Percentiles rank a stretch among this genome's conserved stretches.
These are phyloP conservation scores for Flammula alnicola DNA, from an alignment of 1,284 basidiomycete species.

Conservation along the genomic window DNA sequence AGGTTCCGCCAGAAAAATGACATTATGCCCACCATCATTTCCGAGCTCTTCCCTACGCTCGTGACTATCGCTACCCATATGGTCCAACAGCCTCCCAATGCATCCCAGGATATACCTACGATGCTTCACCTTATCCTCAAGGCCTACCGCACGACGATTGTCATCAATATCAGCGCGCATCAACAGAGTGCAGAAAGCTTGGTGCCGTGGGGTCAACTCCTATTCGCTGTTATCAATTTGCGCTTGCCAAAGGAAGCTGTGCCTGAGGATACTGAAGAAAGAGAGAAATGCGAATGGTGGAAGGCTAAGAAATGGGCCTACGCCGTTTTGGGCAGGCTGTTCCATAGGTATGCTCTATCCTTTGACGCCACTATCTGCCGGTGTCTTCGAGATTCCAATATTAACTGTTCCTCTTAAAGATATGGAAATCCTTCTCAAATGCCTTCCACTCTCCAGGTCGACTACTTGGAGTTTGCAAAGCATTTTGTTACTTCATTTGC, in stretches of 20 bases:
- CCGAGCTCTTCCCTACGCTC: constrained; percentile 72
- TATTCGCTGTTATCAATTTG: constrained; percentile 78
- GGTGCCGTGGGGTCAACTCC: constrained; percentile 84
- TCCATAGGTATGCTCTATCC: constrained; percentile 61
- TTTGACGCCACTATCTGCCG: too few species aligned
- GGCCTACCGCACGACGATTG: constrained; percentile 80
- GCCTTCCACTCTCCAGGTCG: constrained; percentile 67
- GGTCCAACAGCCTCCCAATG: constrained; percentile 60
- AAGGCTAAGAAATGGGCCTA: constrained; percentile 91
- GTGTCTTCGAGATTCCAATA: neutral
- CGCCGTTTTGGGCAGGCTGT: constrained; percentile 71
- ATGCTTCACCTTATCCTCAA: constrained; percentile 85
- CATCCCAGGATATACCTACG: constrained; percentile 70
- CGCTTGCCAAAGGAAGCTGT: constrained; percentile 67
- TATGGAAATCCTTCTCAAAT: constrained; percentile 88
- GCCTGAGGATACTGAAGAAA: constrained; percentile 73
- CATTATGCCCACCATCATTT: constrained; percentile 61
- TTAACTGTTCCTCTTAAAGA: constrained; percentile 37
- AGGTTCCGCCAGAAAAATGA: constrained; percentile 72
- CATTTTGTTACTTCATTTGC: constrained; percentile 82
- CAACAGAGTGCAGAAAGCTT: constrained; percentile 77
- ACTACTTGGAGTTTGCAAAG: constrained; percentile 74
- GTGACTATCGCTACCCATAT: constrained; percentile 71
- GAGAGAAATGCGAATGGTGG: constrained; percentile 85
- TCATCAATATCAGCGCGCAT: constrained; percentile 69